Conservation (phyloP, 352 stramenopile species). For the Phytophthora europaea region DNA sequence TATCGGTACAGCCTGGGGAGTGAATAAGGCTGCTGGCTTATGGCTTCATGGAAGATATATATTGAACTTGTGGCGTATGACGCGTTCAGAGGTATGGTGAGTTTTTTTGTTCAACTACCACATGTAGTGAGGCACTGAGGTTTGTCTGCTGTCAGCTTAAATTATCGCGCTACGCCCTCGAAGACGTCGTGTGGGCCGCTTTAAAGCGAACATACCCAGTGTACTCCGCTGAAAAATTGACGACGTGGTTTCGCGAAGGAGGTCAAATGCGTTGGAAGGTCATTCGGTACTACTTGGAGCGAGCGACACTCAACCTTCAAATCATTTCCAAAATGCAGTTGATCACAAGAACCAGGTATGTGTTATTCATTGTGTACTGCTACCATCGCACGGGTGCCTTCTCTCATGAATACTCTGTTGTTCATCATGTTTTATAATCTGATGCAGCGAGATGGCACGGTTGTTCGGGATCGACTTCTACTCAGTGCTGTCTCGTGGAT, state of each 20-base stretch:
- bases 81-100: slow-evolving; percentile 76
- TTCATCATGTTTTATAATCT: not conserved
- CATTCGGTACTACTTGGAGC: slow-evolving; percentile 60
- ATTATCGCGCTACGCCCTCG: slow-evolving; percentile 80
- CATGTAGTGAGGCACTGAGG: not conserved
- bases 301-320: slow-evolving; percentile 68
- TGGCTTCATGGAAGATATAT: slow-evolving; percentile 93
- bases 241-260: slow-evolving; percentile 63
- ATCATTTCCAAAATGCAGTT: slow-evolving; percentile 90
- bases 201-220: slow-evolving; percentile 72
- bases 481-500: slow-evolving; percentile 93
- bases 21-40: slow-evolving; percentile 87
- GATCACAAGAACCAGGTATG: slow-evolving; percentile 80
- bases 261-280: slow-evolving; percentile 60
- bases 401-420: not conserved
- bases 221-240: slow-evolving; percentile 66
- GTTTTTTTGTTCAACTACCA: not conserved
- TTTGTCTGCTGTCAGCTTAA: slow-evolving; percentile 71
- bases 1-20: slow-evolving; percentile 80
- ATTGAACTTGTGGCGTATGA: slow-evolving; percentile 94
- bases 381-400: not conserved
- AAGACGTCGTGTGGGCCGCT: slow-evolving; percentile 79
- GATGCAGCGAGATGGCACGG: slow-evolving; percentile 90
- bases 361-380: not conserved
- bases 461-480: slow-evolving; percentile 97